A percentile compares a stretch with the other conserved stretches of the same genome.
Evolutionary conservation across 176 grass and related monocot genomes (phyloP).

Genomic region (Pontederia crassipes): DNA sequence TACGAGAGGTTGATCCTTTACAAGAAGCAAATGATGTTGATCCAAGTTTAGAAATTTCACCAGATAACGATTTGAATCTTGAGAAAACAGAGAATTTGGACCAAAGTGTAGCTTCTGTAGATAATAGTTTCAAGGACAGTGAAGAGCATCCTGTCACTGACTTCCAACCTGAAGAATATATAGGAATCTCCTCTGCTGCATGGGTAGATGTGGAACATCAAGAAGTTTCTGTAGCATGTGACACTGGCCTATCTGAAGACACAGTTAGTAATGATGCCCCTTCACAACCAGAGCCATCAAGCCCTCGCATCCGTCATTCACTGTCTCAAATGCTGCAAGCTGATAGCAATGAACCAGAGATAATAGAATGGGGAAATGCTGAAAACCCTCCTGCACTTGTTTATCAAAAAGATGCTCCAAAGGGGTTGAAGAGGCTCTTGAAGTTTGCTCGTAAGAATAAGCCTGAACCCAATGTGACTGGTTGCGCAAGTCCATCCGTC

Average conservation of each 20-base stretch:
- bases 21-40: conserved; percentile 92
- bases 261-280: conserved; percentile 28
- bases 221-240: conserved; percentile 39
- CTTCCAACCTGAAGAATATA: conserved; percentile 64
- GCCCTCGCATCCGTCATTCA: conserved; percentile 80
- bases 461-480: conserved; percentile 57
- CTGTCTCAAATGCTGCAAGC: conserved; percentile 99
- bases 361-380: conserved; percentile 98
- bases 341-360: conserved; percentile 88
- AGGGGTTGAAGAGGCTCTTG: conserved; percentile 96
- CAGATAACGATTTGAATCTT: conserved; percentile 72
- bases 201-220: conserved; percentile 90
- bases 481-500: conserved; percentile 59
- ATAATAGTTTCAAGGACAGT: conserved; percentile 33
- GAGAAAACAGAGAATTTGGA: conserved; percentile 63
- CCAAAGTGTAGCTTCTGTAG: conserved; percentile 39
- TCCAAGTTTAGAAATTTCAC: conserved; percentile 69
- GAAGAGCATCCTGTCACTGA: conserved; percentile 38
- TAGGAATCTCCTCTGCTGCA: conserved; percentile 86
- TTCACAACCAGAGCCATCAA: conserved; percentile 49
- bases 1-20: conserved; percentile 77
- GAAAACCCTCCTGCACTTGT: conserved; percentile 93
- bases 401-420: conserved; percentile 94
- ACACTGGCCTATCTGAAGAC: conserved; percentile 33
- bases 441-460: conserved; percentile 99